A percentile compares a stretch with the other conserved stretches of the same genome.
phyloP scores from a whole-genome alignment of 441 rosid genomes.

The Hura crepitans region DNA sequence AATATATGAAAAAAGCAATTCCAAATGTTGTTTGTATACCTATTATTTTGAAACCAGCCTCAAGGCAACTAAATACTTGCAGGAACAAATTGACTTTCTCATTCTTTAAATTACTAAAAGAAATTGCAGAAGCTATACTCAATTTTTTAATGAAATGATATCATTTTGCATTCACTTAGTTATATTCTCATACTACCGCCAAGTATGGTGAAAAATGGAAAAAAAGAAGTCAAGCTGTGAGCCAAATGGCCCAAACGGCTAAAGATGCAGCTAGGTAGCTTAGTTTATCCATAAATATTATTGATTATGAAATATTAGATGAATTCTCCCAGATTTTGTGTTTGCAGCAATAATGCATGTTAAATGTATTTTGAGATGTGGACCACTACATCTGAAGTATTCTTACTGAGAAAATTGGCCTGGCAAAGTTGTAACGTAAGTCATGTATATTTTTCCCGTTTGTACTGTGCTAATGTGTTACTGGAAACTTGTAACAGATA shows the following conservation, averaged over 20 bases:
- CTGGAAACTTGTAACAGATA: neutral
- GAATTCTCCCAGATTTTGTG: neutral
- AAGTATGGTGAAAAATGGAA: too few relatives aligned
- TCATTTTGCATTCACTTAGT: neutral
- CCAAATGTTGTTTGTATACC: neutral
- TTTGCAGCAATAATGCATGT: neutral
- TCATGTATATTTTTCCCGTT: neutral
- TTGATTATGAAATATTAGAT: neutral
- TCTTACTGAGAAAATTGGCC: neutral
- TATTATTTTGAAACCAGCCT: neutral
- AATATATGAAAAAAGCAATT: neutral
- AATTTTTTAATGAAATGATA: neutral
- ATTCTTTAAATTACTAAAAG: neutral
- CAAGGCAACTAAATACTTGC: neutral
- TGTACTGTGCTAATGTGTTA: neutral
- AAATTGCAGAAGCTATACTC: neutral
- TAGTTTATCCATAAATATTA: neutral
- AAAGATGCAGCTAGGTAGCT: neutral
- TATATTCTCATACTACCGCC: neutral
- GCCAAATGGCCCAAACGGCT: neutral
- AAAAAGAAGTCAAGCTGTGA: neutral
- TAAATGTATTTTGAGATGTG: neutral
- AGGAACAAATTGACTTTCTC: neutral
- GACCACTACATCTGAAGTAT: conserved; percentile 5
- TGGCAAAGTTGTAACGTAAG: neutral